Percentiles rank a stretch among this genome's conserved stretches.
These are phyloP conservation scores for Septoria linicola DNA, from an alignment of 2,329 filamentous ascomycete genomes.

Conservation along the genomic window DNA sequence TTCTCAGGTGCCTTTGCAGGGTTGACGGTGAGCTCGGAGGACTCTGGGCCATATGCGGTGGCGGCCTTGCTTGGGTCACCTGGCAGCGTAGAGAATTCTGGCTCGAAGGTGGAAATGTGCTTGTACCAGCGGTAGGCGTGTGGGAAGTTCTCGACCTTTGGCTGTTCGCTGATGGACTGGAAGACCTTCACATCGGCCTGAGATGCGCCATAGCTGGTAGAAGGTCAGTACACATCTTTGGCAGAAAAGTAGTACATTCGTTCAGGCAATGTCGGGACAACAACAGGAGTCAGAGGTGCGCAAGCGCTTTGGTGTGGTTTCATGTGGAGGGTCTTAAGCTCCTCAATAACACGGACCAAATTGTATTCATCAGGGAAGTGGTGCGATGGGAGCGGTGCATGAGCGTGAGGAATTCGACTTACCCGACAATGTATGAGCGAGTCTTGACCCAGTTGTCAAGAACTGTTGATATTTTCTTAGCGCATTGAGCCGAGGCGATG, in stretches of 20 bases:
- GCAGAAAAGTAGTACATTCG: constrained; percentile 23
- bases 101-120: constrained; percentile 90
- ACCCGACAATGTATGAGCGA: constrained; percentile 81
- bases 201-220: constrained; percentile 63
- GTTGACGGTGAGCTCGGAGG: constrained; percentile 73
- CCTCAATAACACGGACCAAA: constrained; percentile 97
- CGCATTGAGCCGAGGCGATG: constrained; percentile 13
- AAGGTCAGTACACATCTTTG: constrained; percentile 16
- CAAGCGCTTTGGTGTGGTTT: constrained; percentile 71
- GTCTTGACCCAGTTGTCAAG: constrained; percentile 72
- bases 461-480: constrained; percentile 45
- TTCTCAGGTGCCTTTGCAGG: constrained; percentile 76
- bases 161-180: constrained; percentile 78
- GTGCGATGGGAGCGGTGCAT: constrained; percentile 29
- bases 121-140: constrained; percentile 98
- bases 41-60: constrained; percentile 88
- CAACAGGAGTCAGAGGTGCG: constrained; percentile 67
- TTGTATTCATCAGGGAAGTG: constrained; percentile 69
- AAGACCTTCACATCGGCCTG: constrained; percentile 96
- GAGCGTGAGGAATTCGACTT: constrained; percentile 48
- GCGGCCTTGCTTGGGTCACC: constrained; percentile 88
- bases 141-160: constrained; percentile 83
- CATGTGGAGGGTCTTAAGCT: constrained; percentile 87
- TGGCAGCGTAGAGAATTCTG: constrained; percentile 85
- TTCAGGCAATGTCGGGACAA: constrained; percentile 19